Conservation (phyloP, 768 basidiomycete species). For the Imleria badia region DNA sequence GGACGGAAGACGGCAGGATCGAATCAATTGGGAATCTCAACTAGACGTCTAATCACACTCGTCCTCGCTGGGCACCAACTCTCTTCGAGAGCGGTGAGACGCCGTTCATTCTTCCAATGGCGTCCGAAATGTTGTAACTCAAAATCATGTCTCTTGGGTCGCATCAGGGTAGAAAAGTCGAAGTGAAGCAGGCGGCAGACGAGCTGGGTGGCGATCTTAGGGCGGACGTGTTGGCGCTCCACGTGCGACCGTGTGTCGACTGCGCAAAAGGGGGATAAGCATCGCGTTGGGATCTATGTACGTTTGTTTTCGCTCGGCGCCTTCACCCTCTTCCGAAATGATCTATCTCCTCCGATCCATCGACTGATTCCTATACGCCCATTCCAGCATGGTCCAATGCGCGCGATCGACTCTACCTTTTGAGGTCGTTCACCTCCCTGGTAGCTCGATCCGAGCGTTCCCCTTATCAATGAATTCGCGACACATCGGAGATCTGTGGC, state of each 20-base stretch:
- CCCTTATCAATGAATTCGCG: conserved; percentile 28
- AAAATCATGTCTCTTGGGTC: conserved; percentile 37
- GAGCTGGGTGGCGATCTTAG: conserved; percentile 10
- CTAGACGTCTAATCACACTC: conserved; percentile 14
- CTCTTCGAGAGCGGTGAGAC: conserved; percentile 19
- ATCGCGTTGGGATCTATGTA: conserved; percentile 41
- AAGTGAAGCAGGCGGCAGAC: conserved; percentile 12
- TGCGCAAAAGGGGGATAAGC: conserved; percentile 25
- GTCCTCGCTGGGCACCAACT: conserved; percentile 18
- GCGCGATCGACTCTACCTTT: conserved; percentile 25
- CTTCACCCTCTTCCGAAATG: not conserved
- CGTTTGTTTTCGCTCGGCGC: not conserved
- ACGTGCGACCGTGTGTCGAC: conserved; percentile 32
- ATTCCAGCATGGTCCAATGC: not conserved
- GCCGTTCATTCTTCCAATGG: conserved; percentile 30
- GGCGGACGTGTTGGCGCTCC: conserved; percentile 31
- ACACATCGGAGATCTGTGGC: conserved; percentile 30
- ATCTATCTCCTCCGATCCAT: not conserved
- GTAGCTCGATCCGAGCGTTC: not conserved
- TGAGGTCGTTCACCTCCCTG: conserved; percentile 33
- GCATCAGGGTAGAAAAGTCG: conserved; percentile 21
- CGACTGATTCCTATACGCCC: conserved; percentile 19
- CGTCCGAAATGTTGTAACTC: conserved; percentile 31
- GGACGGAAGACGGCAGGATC: conserved; percentile 14
- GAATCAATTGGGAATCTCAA: conserved; percentile 5